Evolutionary conservation across 441 rosid genomes (phyloP).

Genomic region (Euphorbia corollata): DNA sequence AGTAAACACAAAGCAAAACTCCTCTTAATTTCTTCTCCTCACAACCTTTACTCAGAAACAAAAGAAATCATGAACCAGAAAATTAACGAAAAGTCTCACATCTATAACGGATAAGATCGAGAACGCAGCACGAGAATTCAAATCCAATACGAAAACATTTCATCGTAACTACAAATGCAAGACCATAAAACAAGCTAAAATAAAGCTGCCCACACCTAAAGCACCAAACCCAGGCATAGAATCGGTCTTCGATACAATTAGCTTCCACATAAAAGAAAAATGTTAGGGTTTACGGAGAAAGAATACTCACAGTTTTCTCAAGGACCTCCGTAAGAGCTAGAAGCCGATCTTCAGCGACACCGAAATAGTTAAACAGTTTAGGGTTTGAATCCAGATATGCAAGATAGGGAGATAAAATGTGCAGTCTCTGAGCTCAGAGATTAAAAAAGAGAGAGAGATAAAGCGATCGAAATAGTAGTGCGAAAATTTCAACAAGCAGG

Average conservation of each 20-base stretch:
- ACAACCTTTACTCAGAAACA: conserved; percentile 16
- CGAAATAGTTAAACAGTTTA: conserved; percentile 23
- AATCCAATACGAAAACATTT: conserved; percentile 13
- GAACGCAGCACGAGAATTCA: conserved; percentile 14
- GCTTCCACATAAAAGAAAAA: not conserved
- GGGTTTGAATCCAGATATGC: conserved; percentile 36
- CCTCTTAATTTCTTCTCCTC: conserved; percentile 10
- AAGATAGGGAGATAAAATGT: conserved; percentile 1
- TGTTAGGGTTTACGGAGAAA: conserved; percentile 38
- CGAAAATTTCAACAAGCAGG: conserved; percentile 62
- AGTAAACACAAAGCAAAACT: not conserved
- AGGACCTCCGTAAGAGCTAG: conserved; percentile 25
- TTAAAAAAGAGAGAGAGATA: conserved; percentile 32
- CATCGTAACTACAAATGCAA: conserved; percentile 9
- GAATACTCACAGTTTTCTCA: conserved; percentile 33
- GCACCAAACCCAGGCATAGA: conserved; percentile 17
- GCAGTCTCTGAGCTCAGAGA: conserved; percentile 19
- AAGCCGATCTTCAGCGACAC: conserved; percentile 28
- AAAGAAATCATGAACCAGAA: conserved; percentile 13
- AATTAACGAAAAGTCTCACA: conserved; percentile 15
- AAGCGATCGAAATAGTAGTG: conserved; percentile 42
- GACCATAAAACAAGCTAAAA: conserved; percentile 16
- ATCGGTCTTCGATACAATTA: conserved; percentile 14
- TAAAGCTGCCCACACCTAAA: conserved; percentile 16
- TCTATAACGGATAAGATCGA: conserved; percentile 29